Evolutionary conservation across 345 rosid genomes (phyloP).

Genomic region (Luvunga scandens): DNA sequence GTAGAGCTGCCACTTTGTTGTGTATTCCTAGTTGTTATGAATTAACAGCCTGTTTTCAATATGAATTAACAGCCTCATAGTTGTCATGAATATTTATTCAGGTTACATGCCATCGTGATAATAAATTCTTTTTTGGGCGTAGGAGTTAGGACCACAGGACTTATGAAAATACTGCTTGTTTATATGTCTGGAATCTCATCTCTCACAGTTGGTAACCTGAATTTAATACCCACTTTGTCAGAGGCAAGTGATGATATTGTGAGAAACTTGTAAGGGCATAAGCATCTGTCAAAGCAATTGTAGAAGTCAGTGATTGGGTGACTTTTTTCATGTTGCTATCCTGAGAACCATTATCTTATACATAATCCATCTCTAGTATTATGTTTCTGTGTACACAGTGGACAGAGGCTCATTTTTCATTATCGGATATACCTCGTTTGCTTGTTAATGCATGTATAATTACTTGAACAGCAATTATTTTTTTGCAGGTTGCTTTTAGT

Average conservation of each 20-base stretch:
- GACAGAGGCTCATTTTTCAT: not conserved
- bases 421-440: not conserved
- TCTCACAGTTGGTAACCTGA: not conserved
- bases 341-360: not conserved
- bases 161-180: not conserved
- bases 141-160: not conserved
- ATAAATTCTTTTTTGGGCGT: not conserved
- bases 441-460: not conserved
- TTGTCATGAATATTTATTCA: not conserved
- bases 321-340: not conserved
- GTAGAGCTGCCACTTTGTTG: not conserved
- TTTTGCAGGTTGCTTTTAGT: constrained; percentile 78
- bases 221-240: not conserved
- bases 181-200: not conserved
- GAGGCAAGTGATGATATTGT: not conserved
- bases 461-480: constrained; percentile 12
- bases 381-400: not conserved
- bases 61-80: not conserved
- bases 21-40: not conserved
- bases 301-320: not conserved
- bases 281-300: not conserved
- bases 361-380: not conserved
- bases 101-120: not conserved
- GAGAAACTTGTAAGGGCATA: not conserved
- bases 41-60: not conserved